phyloP scores from a whole-genome alignment of 345 rosid species.

The Citrus australasica region DNA sequence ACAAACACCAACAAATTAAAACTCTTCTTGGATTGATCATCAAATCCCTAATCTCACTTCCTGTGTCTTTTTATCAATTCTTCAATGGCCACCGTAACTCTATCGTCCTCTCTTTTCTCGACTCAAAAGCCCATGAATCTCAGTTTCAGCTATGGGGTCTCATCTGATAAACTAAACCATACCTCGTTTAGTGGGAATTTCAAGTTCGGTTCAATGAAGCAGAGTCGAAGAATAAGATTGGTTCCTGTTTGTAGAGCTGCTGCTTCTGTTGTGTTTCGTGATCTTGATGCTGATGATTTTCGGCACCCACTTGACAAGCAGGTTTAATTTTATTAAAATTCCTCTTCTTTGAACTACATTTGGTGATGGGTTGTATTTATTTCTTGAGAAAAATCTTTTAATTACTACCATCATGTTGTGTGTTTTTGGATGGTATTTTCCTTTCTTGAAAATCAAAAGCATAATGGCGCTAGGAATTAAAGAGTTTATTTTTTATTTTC shows the following conservation, averaged over 20 bases:
- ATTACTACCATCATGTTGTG: neutral
- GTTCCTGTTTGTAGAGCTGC: constrained; percentile 57
- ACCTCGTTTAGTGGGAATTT: constrained; percentile 13
- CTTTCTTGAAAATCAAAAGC: neutral
- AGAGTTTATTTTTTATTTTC: neutral
- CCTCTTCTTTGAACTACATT: no score
- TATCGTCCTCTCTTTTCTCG: constrained; percentile 32
- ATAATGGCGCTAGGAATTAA: neutral
- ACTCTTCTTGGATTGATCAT: neutral
- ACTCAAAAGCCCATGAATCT: constrained; percentile 25
- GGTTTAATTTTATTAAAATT: constrained; percentile 29
- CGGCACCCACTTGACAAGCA: constrained; percentile 91
- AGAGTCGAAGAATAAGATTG: constrained; percentile 27
- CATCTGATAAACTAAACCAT: constrained; percentile 10
- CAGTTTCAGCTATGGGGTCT: constrained; percentile 21
- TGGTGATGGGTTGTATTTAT: neutral
- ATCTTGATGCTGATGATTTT: constrained; percentile 96
- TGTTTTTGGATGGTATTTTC: neutral
- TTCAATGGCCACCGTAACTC: constrained; percentile 42
- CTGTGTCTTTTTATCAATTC: neutral
- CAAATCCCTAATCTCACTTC: neutral
- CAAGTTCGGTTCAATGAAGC: constrained; percentile 27
- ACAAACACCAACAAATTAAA: no score
- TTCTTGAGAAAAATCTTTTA: neutral
- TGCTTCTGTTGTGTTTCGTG: constrained; percentile 60